These are phyloP conservation scores for Candida caryicola DNA, from an alignment of 805 yeast genomes.

Conservation along the genomic window DNA sequence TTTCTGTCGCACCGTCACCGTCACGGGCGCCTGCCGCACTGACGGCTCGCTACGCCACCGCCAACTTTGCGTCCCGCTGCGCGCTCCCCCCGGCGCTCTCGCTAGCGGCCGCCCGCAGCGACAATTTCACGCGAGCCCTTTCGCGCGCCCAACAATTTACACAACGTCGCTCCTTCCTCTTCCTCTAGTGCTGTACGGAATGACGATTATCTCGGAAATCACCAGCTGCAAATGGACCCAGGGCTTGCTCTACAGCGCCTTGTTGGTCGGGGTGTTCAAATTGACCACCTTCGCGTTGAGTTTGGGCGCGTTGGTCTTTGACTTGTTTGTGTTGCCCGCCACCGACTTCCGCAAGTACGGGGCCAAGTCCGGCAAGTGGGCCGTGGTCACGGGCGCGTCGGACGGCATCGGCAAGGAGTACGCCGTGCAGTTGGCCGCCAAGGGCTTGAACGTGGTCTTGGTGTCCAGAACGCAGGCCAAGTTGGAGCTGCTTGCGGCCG, in stretches of 20 bases:
- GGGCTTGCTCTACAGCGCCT: constrained; percentile 27
- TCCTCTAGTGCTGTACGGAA: background rate
- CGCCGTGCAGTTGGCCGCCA: constrained; percentile 77
- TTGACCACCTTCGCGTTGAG: constrained; percentile 50
- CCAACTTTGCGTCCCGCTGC: too few species aligned
- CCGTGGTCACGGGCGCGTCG: constrained; percentile 95
- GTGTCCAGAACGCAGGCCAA: constrained; percentile 83
- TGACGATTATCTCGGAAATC: constrained; percentile 7
- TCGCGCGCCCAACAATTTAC: too few species aligned
- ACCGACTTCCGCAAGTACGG: constrained; percentile 67
- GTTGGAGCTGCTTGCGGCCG: constrained; percentile 61
- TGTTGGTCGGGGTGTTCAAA: constrained; percentile 64
- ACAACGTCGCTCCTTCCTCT: too few species aligned
- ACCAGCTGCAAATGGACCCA: constrained; percentile 14
- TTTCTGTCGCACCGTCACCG: too few species aligned
- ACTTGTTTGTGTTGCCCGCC: constrained; percentile 62
- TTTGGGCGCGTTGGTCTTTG: constrained; percentile 52
- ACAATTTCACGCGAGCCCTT: too few species aligned
- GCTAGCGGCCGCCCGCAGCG: too few species aligned
- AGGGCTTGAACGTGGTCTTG: constrained; percentile 79
- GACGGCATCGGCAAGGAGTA: constrained; percentile 97
- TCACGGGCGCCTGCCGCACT: too few species aligned
- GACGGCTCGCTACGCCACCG: too few species aligned
- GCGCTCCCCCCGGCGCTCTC: too few species aligned
- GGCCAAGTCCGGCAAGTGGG: constrained; percentile 73